Conservation (phyloP, 2,329 filamentous ascomycete genomes). For the Fusarium vanettenii region DNA sequence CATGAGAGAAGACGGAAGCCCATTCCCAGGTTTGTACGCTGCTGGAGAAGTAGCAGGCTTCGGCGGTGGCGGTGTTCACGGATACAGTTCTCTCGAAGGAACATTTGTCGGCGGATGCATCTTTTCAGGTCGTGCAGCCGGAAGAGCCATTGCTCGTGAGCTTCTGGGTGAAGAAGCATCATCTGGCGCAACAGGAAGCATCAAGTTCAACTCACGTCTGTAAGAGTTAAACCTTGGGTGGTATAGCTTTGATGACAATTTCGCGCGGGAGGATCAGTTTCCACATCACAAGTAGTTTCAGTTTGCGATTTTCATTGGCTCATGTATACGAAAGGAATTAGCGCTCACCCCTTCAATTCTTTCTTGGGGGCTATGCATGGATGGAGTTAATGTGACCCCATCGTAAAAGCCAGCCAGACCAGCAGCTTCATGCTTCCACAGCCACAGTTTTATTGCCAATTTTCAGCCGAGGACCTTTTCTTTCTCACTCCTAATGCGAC, state of each 20-base stretch:
- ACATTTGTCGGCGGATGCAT: constrained; percentile 73
- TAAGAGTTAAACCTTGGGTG: not conserved
- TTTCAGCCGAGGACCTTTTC: not conserved
- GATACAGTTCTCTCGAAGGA: constrained; percentile 71
- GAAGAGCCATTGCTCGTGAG: constrained; percentile 65
- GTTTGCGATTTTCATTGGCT: not conserved
- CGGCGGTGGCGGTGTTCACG: constrained; percentile 71
- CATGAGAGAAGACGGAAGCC: constrained; percentile 59
- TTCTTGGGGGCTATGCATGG: not conserved
- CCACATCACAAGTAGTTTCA: not conserved
- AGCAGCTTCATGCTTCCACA: not conserved
- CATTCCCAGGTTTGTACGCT: constrained; percentile 67
- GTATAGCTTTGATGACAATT: not conserved
- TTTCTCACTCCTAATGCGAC: not conserved
- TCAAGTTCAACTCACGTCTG: constrained; percentile 8
- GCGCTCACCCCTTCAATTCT: not conserved
- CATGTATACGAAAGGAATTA: not conserved
- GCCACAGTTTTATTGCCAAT: not conserved
- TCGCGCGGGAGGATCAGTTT: not conserved
- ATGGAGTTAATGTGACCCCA: not conserved
- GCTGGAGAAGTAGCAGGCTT: constrained; percentile 71
- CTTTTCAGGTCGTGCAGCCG: constrained; percentile 69
- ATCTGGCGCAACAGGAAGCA: not conserved
- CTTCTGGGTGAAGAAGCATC: constrained; percentile 31
- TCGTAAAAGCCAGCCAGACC: not conserved